These are phyloP conservation scores for Erigeron canadensis DNA, from an alignment of 129 eudicot species.

Conservation along the genomic window DNA sequence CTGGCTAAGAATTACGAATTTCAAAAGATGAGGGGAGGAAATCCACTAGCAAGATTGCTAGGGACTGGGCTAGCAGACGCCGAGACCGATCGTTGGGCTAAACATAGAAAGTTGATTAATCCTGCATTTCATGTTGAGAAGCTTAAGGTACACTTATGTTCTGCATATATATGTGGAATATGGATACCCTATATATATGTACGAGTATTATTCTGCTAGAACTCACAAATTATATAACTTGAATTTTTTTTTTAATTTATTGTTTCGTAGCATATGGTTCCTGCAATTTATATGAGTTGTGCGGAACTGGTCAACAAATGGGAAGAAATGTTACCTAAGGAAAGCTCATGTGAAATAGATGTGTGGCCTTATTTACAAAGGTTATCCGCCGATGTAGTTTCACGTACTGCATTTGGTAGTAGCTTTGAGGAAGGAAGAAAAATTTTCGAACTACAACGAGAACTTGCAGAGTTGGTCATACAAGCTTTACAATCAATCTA, in stretches of 20 bases:
- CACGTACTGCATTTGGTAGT: constrained; percentile 36
- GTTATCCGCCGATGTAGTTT: constrained; percentile 24
- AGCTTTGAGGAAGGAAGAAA: constrained; percentile 32
- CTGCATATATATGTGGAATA: neutral
- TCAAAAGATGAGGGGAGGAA: constrained; percentile 22
- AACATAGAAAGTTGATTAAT: constrained; percentile 45
- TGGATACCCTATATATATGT: too few species aligned
- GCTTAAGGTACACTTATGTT: constrained; percentile 36
- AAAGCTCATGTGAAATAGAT: constrained; percentile 29
- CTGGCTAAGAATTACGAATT: constrained; percentile 18
- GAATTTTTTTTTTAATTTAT: too few species aligned
- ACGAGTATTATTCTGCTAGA: neutral
- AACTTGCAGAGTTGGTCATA: constrained; percentile 10
- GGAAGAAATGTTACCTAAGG: constrained; percentile 4
- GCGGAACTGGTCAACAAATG: constrained; percentile 25
- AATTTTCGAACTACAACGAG: constrained; percentile 31
- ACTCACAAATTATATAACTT: neutral
- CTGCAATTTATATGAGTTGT: constrained; percentile 25
- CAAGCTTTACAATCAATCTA: constrained; percentile 24
- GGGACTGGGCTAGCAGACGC: constrained; percentile 9
- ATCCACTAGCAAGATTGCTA: constrained; percentile 26
- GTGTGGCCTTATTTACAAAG: constrained; percentile 35
- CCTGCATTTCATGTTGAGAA: constrained; percentile 46
- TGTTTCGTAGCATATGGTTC: constrained; percentile 26
- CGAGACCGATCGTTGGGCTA: constrained; percentile 35